Evolutionary conservation across 2,329 filamentous ascomycete genomes (phyloP), one percentile per base, ranked within the genome.

Genomic region (Pyricularia pennisetigena): DNA sequence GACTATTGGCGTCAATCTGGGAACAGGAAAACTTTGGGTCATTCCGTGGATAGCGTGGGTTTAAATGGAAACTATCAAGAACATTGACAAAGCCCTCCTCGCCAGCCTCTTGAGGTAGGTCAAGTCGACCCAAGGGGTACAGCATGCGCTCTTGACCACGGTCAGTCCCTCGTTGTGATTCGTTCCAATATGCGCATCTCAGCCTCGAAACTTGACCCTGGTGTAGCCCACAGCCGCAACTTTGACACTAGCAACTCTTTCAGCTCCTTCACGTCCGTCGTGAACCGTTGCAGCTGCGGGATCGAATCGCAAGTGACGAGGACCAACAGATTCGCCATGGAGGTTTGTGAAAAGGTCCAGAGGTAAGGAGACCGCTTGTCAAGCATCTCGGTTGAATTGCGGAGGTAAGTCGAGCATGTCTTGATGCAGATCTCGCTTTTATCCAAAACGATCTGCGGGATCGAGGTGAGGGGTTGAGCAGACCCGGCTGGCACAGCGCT

Each of bases 361-460:
- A 80, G 73, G 65, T 79, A 78, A 1, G 76, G 75, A n/a, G 77
- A 76, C 4, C 78, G 75, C 68, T 74, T 77, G 64, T 75, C 75
- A 20, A 79, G 72, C 71, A 79, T 75, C 14, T 77, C 76, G 41
- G 73, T 69, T 49, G 74, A 76, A 24, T 78, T 77, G 59, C 74
- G 73, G 6, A 80, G 74, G 68, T 78, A 79, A 3, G 73, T 74
- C 28, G 74, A 70, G 71, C 78, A 78, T 1, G 78, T 76, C 61
- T 76, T 74, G 59, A 79, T 74, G 67, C 78, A 79, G 5, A 72
- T 70, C 69, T 74, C 71, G 68, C 76, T 78, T 64, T 74, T 76
- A 65, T 78, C 78, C 28, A 79, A 68, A 0, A 78, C 72, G 6
- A 76, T 71, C 26, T 74, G 74, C 0, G 73, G 69, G n/a, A 74